These are phyloP conservation scores for Ustilago nuda DNA, from an alignment of 1,284 basidiomycete genomes.

Conservation along the genomic window DNA sequence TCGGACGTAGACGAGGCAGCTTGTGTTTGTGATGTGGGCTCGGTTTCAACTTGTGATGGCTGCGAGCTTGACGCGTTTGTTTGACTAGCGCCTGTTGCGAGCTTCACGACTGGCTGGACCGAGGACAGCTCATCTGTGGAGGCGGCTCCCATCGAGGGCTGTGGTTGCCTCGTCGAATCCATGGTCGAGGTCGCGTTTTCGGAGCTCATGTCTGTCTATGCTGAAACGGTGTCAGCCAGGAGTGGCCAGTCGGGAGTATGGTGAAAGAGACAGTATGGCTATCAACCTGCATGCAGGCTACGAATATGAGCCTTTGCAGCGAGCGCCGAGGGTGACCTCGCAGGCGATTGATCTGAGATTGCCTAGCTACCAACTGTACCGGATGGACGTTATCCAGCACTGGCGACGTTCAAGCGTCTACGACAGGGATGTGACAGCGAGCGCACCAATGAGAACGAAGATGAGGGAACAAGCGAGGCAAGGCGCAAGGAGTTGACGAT, in stretches of 20 bases:
- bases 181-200: background rate
- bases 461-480: background rate
- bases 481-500: background rate
- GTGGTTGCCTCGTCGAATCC: slow-evolving; percentile 5
- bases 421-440: background rate
- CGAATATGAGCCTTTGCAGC: background rate
- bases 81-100: background rate
- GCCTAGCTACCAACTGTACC: background rate
- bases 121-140: slow-evolving; percentile 3
- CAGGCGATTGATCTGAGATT: background rate
- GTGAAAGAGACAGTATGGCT: background rate
- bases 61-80: background rate
- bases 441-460: background rate
- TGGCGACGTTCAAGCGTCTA: background rate
- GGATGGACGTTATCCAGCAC: slow-evolving; percentile 9
- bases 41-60: background rate
- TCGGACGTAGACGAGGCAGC: background rate
- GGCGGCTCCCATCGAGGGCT: background rate
- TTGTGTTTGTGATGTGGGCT: background rate
- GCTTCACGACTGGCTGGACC: background rate
- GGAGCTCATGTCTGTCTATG: background rate
- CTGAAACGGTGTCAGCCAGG: background rate
- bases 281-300: background rate
- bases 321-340: background rate
- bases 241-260: background rate